A percentile compares a stretch with the other conserved stretches of the same genome.
Conservation (phyloP, 345 rosid genomes). For the Gossypium arboreum region DNA sequence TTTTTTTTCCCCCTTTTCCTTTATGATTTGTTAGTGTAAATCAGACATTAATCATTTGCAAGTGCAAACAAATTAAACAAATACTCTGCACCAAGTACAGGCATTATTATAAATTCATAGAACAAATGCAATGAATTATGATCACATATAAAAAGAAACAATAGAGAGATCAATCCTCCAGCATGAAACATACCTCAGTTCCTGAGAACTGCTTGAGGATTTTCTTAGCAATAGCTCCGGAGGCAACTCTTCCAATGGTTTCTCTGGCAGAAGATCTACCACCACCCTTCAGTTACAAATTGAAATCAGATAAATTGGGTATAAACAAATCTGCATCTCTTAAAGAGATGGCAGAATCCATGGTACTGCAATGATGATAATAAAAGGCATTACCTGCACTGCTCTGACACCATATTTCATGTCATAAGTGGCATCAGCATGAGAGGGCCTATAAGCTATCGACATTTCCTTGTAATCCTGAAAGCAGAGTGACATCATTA, state of each 20-base stretch:
- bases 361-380: background rate
- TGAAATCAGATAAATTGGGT: conserved; percentile 14
- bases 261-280: conserved; percentile 99
- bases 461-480: conserved; percentile 99
- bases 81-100: background rate
- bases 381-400: conserved; percentile 58
- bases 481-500: conserved; percentile 12
- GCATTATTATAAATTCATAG: background rate
- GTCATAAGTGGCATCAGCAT: conserved; percentile 99
- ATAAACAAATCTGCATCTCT: background rate
- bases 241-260: conserved; percentile 95
- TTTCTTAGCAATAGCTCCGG: conserved; percentile 98
- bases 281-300: conserved; percentile 67
- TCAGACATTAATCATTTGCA: background rate
- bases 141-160: background rate
- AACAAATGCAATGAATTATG: background rate
- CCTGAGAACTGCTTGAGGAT: conserved; percentile 69
- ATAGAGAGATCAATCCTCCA: background rate
- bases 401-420: conserved; percentile 98
- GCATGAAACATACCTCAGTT: conserved; percentile 62
- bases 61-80: background rate
- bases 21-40: too few relatives aligned
- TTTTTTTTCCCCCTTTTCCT: too few relatives aligned
- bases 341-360: background rate
- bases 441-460: conserved; percentile 91